Evolutionary conservation across 306 rosid genomes (phyloP).

Genomic region (Vigna unguiculata): DNA sequence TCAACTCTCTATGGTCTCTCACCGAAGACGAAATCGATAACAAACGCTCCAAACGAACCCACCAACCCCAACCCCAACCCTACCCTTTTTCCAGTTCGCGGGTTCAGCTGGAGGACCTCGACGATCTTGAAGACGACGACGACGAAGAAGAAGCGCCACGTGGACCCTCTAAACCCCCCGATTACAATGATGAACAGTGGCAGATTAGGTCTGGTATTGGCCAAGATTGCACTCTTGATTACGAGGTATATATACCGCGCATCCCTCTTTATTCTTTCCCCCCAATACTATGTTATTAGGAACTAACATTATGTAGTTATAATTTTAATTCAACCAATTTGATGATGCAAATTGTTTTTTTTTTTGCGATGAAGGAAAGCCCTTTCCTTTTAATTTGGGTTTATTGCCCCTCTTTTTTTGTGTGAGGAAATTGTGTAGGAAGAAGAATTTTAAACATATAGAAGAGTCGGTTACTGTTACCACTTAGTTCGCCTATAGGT

Average conservation of each 20-base stretch:
- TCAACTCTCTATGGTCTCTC: constrained; percentile 78
- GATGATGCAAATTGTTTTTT: background rate
- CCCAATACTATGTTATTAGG: background rate
- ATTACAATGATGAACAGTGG: constrained; percentile 85
- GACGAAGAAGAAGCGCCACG: constrained; percentile 50
- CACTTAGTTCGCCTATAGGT: too few relatives aligned
- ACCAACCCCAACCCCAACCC: constrained; percentile 38
- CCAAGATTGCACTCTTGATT: constrained; percentile 82
- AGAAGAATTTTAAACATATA: background rate
- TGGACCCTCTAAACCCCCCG: constrained; percentile 58
- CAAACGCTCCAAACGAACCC: constrained; percentile 47
- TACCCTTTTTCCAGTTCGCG: constrained; percentile 15
- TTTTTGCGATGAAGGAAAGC: background rate
- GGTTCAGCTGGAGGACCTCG: constrained; percentile 56
- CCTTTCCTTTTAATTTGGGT: background rate
- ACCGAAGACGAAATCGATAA: constrained; percentile 72
- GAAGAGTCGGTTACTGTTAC: background rate
- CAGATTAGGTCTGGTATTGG: constrained; percentile 79
- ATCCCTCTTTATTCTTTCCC: background rate
- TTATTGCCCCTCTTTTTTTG: background rate
- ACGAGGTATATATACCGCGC: constrained; percentile 58
- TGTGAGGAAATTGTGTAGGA: background rate
- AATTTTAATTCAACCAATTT: constrained; percentile 6
- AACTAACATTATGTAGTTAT: background rate
- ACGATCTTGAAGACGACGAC: constrained; percentile 57